Evolutionary conservation across 164 flowering plant species (phyloP).

Genomic region (Nymphaea colorata): DNA sequence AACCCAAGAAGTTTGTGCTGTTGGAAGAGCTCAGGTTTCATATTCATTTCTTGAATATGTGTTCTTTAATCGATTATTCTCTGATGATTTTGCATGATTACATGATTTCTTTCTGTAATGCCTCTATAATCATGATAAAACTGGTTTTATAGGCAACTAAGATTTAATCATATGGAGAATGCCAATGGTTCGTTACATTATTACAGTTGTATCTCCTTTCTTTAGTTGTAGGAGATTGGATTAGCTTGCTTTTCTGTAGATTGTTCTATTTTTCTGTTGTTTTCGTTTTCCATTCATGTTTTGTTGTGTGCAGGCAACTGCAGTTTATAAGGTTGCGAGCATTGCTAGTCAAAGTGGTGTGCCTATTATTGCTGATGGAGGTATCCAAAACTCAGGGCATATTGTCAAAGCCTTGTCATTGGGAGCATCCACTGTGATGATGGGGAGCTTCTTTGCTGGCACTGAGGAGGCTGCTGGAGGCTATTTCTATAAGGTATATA

Average conservation of each 20-base stretch:
- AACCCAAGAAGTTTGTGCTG: constrained; percentile 95
- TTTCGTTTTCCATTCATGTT: neutral
- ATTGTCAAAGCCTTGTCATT: constrained; percentile 74
- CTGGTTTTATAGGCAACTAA: neutral
- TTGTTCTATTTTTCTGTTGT: neutral
- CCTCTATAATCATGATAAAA: neutral
- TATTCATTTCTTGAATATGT: neutral
- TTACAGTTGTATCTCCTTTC: too few species aligned
- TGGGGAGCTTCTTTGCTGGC: constrained; percentile 77
- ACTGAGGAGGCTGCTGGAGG: constrained; percentile 87
- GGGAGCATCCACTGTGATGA: constrained; percentile 19
- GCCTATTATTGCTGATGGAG: constrained; percentile 97
- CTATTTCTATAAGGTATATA: constrained; percentile 23
- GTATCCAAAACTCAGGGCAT: constrained; percentile 93
- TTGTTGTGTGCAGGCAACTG: constrained; percentile 56
- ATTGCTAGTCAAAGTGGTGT: constrained; percentile 62
- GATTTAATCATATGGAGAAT: too few species aligned
- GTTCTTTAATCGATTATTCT: neutral
- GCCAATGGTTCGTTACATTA: too few species aligned
- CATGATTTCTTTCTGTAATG: neutral
- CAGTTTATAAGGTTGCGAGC: constrained; percentile 84
- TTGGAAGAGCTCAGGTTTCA: constrained; percentile 85
- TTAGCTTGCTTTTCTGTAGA: neutral
- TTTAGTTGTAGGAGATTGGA: too few species aligned
- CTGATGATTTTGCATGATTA: neutral